phyloP scores from a whole-genome alignment of 495 filamentous ascomycete genomes.

The Pyrenula aspistea region DNA sequence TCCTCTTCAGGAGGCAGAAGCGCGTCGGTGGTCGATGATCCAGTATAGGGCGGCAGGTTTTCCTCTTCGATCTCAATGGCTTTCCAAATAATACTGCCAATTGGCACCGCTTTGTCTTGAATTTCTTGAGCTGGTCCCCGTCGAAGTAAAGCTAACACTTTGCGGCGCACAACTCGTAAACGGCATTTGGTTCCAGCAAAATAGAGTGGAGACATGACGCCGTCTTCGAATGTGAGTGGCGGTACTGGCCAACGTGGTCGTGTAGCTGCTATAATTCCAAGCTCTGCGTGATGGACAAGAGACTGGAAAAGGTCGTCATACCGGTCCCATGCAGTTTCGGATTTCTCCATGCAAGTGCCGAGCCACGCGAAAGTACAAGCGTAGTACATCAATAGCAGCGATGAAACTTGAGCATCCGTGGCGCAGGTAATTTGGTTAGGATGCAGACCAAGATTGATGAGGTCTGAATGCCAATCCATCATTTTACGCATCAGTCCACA shows the following conservation, averaged over 20 bases:
- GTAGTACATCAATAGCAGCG: neutral
- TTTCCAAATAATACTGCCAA: neutral
- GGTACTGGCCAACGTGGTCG: neutral
- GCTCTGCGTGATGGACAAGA: neutral
- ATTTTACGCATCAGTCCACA: neutral
- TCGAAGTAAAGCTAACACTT: neutral
- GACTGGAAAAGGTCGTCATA: neutral
- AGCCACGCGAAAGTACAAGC: neutral
- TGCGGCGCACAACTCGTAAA: neutral
- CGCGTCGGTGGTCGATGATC: neutral
- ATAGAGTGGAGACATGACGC: neutral
- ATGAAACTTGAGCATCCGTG: neutral
- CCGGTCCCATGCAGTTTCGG: neutral
- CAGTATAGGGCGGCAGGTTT: neutral
- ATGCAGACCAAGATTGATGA: neutral
- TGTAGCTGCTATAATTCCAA: neutral
- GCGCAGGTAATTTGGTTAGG: neutral
- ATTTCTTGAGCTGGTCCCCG: neutral
- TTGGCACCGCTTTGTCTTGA: neutral
- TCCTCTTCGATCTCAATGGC: neutral
- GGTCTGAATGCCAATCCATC: neutral
- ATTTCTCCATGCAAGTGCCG: neutral
- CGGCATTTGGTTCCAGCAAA: neutral
- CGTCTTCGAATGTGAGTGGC: neutral
- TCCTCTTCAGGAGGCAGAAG: neutral